Evolutionary conservation across 139 green algal species (phyloP), one percentile per base, ranked within the genome.

Genomic region (Haematococcus lacustris): DNA sequence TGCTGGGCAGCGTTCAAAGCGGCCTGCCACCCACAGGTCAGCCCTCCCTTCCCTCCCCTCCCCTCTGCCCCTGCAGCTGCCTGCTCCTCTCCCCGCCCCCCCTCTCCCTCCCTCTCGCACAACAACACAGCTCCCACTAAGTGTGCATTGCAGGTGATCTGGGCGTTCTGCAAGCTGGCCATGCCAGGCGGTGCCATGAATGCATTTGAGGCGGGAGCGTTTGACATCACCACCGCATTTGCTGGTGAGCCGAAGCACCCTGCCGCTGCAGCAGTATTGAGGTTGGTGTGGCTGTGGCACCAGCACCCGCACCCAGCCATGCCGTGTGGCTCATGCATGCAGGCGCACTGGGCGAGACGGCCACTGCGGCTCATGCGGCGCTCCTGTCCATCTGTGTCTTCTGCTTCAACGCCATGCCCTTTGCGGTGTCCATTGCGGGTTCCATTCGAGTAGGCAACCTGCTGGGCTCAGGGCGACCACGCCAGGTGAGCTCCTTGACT

Each of bases 391-490:
- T 89, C 25, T 82, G 73, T 38, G 73, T 71, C 32, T 80, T 86
- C 67, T 74, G 51, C 30, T 89, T 82, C 69, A 74, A 86, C 39
- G 62, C 71, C 17, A 77, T 87, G 9, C 81, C 81, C 33, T 89
- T 86, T 51, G 84, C 77, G 1, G 71, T 89, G 4, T 80, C 79
- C 38, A 81, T 75, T 0, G 84, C 78, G 0, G 70, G 74, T 50
- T 87, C 81, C 34, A 89, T 89, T 60, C 77, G 84, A 1, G 81
- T 87, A 25, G 84, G 84, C 57, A 87, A 86, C 71, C 64, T 86
- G 71, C 64, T 86, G 59, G 80, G 80, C 2, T 77, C 77, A 1
- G 73, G 76, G 21, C 68, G 51, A 30, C 47, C 64, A 6, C 47
- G 50, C 2, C 71, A 73, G 50, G 47, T 64, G 50, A 5, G 66